A percentile compares a stretch with the other conserved stretches of the same genome.
Conservation (phyloP, 768 basidiomycete species). For the Suillus discolor region DNA sequence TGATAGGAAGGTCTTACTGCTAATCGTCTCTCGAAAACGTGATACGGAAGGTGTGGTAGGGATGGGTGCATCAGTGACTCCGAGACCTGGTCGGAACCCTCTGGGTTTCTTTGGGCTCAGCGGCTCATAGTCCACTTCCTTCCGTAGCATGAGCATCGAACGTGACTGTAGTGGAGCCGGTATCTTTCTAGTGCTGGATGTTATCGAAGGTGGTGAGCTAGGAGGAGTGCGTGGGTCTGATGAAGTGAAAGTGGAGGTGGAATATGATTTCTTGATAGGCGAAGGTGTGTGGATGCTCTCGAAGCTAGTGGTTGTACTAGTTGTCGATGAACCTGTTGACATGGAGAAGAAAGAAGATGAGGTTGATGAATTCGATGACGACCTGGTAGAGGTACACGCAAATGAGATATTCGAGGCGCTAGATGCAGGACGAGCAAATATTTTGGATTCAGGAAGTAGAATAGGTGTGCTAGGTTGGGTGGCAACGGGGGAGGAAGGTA, state of each 20-base stretch:
- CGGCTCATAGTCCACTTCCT: slow-evolving; percentile 75
- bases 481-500: slow-evolving; percentile 33
- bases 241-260: slow-evolving; percentile 16
- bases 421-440: slow-evolving; percentile 27
- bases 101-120: slow-evolving; percentile 66
- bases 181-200: slow-evolving; percentile 24
- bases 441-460: slow-evolving; percentile 22
- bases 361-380: slow-evolving; percentile 20
- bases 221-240: slow-evolving; percentile 25
- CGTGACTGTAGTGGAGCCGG: slow-evolving; percentile 40
- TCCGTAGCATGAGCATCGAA: slow-evolving; percentile 65
- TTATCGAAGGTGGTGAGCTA: slow-evolving; percentile 29
- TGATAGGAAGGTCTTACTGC: not conserved
- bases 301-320: slow-evolving; percentile 27
- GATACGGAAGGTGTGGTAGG: slow-evolving; percentile 10
- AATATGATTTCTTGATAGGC: slow-evolving; percentile 42
- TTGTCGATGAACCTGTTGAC: slow-evolving; percentile 41
- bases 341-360: slow-evolving; percentile 38
- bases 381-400: slow-evolving; percentile 24
- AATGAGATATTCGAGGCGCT: slow-evolving; percentile 22
- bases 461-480: slow-evolving; percentile 27
- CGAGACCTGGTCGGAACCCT: slow-evolving; percentile 29
- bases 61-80: slow-evolving; percentile 25
- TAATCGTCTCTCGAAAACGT: slow-evolving; percentile 12
- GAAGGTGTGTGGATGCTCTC: slow-evolving; percentile 40